Evolutionary conservation across 495 filamentous ascomycete species (phyloP), one percentile per base, ranked within the genome.

Genomic region (Lasiosphaeris hirsuta): DNA sequence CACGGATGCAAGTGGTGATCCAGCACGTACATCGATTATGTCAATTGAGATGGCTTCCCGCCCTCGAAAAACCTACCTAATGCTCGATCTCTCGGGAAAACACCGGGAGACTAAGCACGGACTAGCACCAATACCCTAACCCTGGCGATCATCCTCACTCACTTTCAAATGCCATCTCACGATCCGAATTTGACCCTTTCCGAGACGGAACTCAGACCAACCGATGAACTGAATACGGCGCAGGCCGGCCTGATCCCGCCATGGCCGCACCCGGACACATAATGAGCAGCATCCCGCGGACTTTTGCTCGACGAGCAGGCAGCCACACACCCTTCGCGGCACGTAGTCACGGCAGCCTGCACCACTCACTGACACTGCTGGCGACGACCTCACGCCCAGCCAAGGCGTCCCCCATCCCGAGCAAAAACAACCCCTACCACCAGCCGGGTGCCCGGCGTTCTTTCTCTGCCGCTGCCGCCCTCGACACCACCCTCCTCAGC

Each of bases 401-500:
- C 23, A 15, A 10, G 34, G 35, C 42, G n/a, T 18, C 15, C 49
- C 35, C 36, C 49, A 51, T 43, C 38, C 23, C 35, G 2, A 10
- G 15, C 14, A 23, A 15, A 7, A 33, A 7, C 41, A n/a, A 19
- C 34, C 18, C 11, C 14, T 30, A 44, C 39, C 40, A 17, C n/a
- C 34, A 37, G 35, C 23, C 41, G 7, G 18, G 8, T 4, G 8
- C 51, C 23, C 39, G 41, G 11, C 34, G 41, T 11, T 6, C 11
- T 23, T 18, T 36, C n/a, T 33, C 53, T n/a, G 53, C 18, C 11
- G 0, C 15, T 3, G 36, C 59, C 45, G 39, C 48, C 41, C 57
- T 86, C 55, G 77, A 80, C 38, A 65, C 78, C 17, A 69, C 75
- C 35, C 50, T 86, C 43, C 68, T 78, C 36, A 62, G 71, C 57